phyloP scores from a whole-genome alignment of 2,329 filamentous ascomycete genomes.

The Verticillium tricorpus region DNA sequence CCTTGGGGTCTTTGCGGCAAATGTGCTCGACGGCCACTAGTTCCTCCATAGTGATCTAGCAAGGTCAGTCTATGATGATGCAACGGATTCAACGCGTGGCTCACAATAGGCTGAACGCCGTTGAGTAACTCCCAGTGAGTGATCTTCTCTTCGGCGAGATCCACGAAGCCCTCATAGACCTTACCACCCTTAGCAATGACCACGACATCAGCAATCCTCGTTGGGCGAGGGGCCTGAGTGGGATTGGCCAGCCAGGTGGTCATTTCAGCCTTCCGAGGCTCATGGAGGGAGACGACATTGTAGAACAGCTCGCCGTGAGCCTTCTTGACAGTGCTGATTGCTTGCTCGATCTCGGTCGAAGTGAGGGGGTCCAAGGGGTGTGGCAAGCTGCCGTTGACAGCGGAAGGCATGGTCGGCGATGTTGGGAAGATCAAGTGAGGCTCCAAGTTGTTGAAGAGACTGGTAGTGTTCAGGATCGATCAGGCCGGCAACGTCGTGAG shows the following conservation, averaged over 20 bases:
- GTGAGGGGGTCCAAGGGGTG: constrained; percentile 79
- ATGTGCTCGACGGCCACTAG: constrained; percentile 74
- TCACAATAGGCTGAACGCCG: constrained; percentile 74
- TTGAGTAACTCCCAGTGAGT: constrained; percentile 70
- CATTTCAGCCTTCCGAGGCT: constrained; percentile 84
- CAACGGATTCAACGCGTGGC: constrained; percentile 15
- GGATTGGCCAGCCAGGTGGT: constrained; percentile 70
- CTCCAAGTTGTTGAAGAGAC: not conserved
- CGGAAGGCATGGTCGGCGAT: not conserved
- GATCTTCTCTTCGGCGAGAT: constrained; percentile 63
- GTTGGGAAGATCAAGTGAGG: not conserved
- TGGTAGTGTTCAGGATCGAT: not conserved
- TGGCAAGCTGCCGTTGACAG: not conserved
- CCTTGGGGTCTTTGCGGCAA: constrained; percentile 71
- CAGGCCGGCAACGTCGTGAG: not conserved
- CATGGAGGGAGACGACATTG: constrained; percentile 80
- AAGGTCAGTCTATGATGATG: not conserved
- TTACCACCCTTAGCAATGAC: constrained; percentile 75
- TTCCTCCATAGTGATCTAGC: constrained; percentile 84
- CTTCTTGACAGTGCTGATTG: constrained; percentile 64
- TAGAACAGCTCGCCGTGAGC: constrained; percentile 70
- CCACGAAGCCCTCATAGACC: constrained; percentile 78
- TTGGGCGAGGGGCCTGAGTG: constrained; percentile 54
- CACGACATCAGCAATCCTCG: constrained; percentile 75
- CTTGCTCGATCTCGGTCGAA: constrained; percentile 66